A percentile compares a stretch with the other conserved stretches of the same genome.
Evolutionary conservation across 2,329 filamentous ascomycete genomes (phyloP).

Genomic region (Scytalidium lignicola): DNA sequence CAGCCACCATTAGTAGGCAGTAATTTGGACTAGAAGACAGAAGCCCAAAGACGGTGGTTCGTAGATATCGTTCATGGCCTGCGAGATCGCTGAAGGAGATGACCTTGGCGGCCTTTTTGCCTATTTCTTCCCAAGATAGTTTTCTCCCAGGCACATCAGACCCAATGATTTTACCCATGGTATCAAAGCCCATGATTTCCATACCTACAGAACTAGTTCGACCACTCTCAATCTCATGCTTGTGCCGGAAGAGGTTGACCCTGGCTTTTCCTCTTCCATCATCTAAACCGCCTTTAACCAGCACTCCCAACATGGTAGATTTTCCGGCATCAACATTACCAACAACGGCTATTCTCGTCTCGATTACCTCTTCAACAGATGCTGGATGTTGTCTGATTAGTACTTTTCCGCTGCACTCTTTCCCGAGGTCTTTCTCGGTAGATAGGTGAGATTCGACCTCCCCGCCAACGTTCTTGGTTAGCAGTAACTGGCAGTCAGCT

Average conservation of each 20-base stretch:
- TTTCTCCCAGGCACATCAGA: slow-evolving; percentile 79
- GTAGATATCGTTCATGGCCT: slow-evolving; percentile 89
- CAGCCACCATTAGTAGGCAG: slow-evolving; percentile 95
- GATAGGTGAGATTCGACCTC: slow-evolving; percentile 62
- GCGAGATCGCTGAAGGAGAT: slow-evolving; percentile 95
- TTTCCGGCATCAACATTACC: slow-evolving; percentile 98
- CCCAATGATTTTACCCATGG: slow-evolving; percentile 72
- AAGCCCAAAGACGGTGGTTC: slow-evolving; percentile 94
- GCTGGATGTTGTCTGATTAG: slow-evolving; percentile 71
- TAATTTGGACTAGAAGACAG: slow-evolving; percentile 95
- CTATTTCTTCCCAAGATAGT: slow-evolving; percentile 96
- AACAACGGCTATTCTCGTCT: slow-evolving; percentile 93
- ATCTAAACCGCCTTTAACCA: slow-evolving; percentile 92
- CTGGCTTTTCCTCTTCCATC: slow-evolving; percentile 91
- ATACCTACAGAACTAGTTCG: slow-evolving; percentile 95
- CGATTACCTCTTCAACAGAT: slow-evolving; percentile 81
- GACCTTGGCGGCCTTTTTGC: slow-evolving; percentile 89
- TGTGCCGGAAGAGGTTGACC: slow-evolving; percentile 94
- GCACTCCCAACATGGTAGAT: slow-evolving; percentile 89
- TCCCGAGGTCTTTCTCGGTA: slow-evolving; percentile 57
- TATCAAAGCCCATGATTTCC: slow-evolving; percentile 98
- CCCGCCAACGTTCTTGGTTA: slow-evolving; percentile 88
- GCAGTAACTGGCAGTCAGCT: slow-evolving; percentile 74
- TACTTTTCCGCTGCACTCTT: slow-evolving; percentile 77
- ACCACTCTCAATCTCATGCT: slow-evolving; percentile 95